phyloP scores from a whole-genome alignment of 257 asterid genomes.

The Nicotiana otophora region DNA sequence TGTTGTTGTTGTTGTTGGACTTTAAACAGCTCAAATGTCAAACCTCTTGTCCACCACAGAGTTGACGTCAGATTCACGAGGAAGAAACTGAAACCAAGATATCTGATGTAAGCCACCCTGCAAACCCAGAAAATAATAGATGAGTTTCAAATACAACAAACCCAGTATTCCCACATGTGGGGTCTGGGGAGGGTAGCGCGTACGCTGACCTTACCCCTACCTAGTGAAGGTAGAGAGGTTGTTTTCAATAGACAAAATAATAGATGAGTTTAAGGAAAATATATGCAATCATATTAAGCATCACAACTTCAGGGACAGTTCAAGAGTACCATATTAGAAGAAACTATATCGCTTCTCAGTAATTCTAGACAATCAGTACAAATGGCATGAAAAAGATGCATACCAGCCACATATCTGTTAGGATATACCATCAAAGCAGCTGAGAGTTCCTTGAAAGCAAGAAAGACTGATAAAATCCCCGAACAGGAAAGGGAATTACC shows the following conservation, averaged over 20 bases:
- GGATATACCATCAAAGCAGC: neutral
- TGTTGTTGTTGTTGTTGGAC: too few relatives aligned
- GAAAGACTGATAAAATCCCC: neutral
- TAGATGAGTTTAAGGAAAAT: neutral
- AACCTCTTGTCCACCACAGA: conserved; percentile 75
- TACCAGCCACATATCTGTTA: neutral
- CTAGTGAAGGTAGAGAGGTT: too few relatives aligned
- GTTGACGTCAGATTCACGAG: conserved; percentile 62
- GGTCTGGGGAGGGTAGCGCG: too few relatives aligned
- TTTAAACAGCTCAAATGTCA: conserved; percentile 12
- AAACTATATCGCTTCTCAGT: neutral
- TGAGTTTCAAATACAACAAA: too few relatives aligned
- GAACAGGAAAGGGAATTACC: neutral
- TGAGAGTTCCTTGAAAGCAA: neutral
- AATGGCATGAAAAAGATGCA: neutral
- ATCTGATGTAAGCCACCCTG: conserved; percentile 96
- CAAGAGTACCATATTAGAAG: neutral
- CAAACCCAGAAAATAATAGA: neutral
- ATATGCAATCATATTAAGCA: neutral
- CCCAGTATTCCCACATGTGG: too few relatives aligned
- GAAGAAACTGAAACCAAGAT: conserved; percentile 99
- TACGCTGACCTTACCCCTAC: too few relatives aligned
- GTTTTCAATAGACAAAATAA: neutral
- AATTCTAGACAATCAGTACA: neutral
- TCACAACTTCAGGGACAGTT: conserved; percentile 6